Percentiles rank a stretch among this genome's conserved stretches.
phyloP scores from a whole-genome alignment of 495 filamentous ascomycete genomes.

The Hypoxylon perforatum region DNA sequence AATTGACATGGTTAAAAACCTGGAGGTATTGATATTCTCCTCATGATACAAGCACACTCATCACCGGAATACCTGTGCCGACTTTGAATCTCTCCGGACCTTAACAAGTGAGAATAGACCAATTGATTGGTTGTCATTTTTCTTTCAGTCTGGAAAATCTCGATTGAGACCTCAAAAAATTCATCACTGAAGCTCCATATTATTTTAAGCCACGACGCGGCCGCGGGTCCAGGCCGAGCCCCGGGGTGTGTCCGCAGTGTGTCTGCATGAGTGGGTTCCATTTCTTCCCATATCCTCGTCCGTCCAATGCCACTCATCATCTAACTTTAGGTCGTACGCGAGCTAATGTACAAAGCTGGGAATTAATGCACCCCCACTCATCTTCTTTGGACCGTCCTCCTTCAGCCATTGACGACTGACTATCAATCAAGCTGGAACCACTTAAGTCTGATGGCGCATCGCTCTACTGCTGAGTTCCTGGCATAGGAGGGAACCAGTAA shows the following conservation, averaged over 20 bases:
- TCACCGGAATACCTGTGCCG: background rate
- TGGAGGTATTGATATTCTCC: too few relatives aligned
- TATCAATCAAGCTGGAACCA: conserved; percentile 23
- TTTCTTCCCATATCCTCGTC: too few relatives aligned
- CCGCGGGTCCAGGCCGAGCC: conserved; percentile 4
- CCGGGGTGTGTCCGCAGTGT: conserved; percentile 14
- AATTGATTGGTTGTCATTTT: conserved; percentile 29
- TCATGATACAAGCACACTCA: background rate
- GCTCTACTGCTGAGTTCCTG: conserved; percentile 1
- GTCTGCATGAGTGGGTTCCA: too few relatives aligned
- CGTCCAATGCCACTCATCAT: conserved; percentile 13
- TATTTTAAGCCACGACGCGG: conserved; percentile 27
- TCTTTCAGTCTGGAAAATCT: conserved; percentile 24
- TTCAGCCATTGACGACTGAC: conserved; percentile 7
- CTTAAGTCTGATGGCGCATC: conserved; percentile 21
- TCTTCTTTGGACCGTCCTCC: conserved; percentile 13
- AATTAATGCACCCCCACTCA: conserved; percentile 26
- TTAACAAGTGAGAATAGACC: background rate
- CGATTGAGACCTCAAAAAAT: conserved; percentile 23
- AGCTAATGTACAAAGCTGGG: background rate
- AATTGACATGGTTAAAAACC: too few relatives aligned
- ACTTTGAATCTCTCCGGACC: conserved; percentile 3
- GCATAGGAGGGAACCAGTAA: conserved; percentile 16
- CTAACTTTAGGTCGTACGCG: background rate
- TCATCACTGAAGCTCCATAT: conserved; percentile 32